Percentiles rank a stretch among this genome's conserved stretches.
Evolutionary conservation across 2,329 filamentous ascomycete genomes (phyloP).

Genomic region (Pseudogymnoascus sp.): DNA sequence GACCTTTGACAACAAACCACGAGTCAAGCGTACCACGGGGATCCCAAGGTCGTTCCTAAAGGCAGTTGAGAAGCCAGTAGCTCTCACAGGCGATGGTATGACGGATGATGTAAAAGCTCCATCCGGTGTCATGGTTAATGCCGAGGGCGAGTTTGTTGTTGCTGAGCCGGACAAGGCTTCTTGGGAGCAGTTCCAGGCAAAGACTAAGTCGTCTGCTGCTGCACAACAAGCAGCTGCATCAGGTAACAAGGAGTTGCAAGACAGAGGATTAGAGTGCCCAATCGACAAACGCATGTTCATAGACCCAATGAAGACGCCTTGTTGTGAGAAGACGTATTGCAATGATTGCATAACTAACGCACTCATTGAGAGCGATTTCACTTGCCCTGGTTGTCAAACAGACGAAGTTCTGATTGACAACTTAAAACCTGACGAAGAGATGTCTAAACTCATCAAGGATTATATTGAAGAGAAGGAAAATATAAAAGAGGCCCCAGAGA

Average conservation of each 20-base stretch:
- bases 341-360: conserved; percentile 99
- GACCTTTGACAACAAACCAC: conserved; percentile 84
- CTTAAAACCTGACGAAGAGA: conserved; percentile 73
- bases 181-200: conserved; percentile 96
- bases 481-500: conserved; percentile 31
- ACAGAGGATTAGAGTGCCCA: conserved; percentile 82
- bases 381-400: conserved; percentile 84
- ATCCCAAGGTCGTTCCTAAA: conserved; percentile 94
- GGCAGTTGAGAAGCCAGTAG: conserved; percentile 84
- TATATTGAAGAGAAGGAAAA: conserved; percentile 54
- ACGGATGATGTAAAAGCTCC: conserved; percentile 74
- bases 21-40: conserved; percentile 92
- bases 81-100: conserved; percentile 63
- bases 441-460: conserved; percentile 66
- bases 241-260: conserved; percentile 78
- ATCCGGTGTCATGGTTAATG: conserved; percentile 92
- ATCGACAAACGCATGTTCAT: conserved; percentile 98
- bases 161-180: conserved; percentile 90
- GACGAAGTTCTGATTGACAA: conserved; percentile 92
- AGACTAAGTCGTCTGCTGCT: conserved; percentile 76
- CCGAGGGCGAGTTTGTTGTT: conserved; percentile 94
- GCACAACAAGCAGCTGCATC: conserved; percentile 69
- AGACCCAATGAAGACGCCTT: conserved; percentile 98
- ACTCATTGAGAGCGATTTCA: conserved; percentile 95
- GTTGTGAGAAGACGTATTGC: conserved; percentile 97